These are phyloP conservation scores for Tylopilus orsonianus DNA, from an alignment of 1,284 basidiomycete genomes.

Conservation along the genomic window DNA sequence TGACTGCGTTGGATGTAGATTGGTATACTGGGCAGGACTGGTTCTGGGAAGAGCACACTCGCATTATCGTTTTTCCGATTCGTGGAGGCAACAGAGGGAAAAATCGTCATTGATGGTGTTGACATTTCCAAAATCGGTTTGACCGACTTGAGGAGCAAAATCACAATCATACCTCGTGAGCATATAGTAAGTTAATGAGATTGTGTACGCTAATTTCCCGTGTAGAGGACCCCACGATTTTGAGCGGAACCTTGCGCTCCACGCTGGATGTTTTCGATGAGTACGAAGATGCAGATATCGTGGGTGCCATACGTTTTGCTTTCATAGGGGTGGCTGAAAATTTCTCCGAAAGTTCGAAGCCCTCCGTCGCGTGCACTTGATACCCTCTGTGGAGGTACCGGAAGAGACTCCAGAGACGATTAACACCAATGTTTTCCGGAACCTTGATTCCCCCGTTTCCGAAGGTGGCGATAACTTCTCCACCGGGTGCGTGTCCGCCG, in stretches of 20 bases:
- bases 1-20: constrained; percentile 42
- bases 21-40: constrained; percentile 89
- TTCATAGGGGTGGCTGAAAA: constrained; percentile 2
- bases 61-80: constrained; percentile 96
- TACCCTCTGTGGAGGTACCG: constrained; percentile 56
- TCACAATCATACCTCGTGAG: constrained; percentile 93
- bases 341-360: constrained; percentile 68
- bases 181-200: constrained; percentile 5
- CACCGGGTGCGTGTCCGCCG: constrained; percentile 57
- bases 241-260: constrained; percentile 84
- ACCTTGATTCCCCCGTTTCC: constrained; percentile 81
- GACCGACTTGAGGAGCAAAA: constrained; percentile 77
- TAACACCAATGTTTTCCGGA: constrained; percentile 84
- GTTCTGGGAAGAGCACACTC: constrained; percentile 87
- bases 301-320: constrained; percentile 36
- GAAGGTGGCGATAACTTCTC: constrained; percentile 95
- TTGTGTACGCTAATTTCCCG: background rate
- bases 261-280: constrained; percentile 91
- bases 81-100: constrained; percentile 83
- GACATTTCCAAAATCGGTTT: constrained; percentile 88
- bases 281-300: constrained; percentile 84
- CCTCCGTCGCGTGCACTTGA: constrained; percentile 83
- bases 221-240: constrained; percentile 85
- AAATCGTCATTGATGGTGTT: constrained; percentile 84
- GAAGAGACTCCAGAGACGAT: constrained; percentile 47